phyloP scores from a whole-genome alignment of 139 green algal species.

The Tetradesmus obliquus region DNA sequence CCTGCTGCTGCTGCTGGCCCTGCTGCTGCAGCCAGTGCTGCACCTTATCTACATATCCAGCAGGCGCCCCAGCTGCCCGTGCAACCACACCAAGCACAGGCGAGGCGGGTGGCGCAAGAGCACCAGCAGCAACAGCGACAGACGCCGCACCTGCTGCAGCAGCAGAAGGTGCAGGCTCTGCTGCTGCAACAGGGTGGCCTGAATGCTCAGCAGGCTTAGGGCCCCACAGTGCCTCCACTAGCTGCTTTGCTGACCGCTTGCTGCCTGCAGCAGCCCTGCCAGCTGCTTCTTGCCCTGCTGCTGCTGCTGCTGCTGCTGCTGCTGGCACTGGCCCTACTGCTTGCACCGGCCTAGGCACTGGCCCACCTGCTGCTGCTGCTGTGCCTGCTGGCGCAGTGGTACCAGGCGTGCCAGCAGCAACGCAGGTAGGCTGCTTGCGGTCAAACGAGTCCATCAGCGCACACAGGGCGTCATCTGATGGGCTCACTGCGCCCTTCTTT shows the following conservation, averaged over 20 bases:
- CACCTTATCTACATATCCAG: not conserved
- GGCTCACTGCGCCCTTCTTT: constrained; percentile 7
- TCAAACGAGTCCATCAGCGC: constrained; percentile 30
- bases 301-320: not conserved
- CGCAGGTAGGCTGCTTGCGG: constrained; percentile 19
- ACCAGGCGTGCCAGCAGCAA: not conserved
- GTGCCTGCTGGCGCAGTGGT: not conserved
- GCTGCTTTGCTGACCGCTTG: constrained; percentile 5
- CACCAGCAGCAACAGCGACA: not conserved
- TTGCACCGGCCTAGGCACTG: not conserved
- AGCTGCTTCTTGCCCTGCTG: not conserved
- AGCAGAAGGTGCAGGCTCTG: not conserved
- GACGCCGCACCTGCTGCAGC: not conserved
- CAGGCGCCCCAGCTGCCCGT: not conserved
- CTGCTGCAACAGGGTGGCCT: constrained; percentile 16
- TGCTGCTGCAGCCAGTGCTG: constrained; percentile 18
- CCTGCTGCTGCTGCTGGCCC: not conserved
- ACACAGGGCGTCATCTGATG: constrained; percentile 32
- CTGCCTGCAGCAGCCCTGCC: not conserved
- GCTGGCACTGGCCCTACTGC: not conserved
- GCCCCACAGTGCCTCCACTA: not conserved
- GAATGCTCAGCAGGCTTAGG: not conserved
- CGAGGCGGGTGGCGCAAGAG: not conserved
- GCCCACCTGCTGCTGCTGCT: not conserved
- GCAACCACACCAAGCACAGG: constrained; percentile 14